Evolutionary conservation across 2,329 filamentous ascomycete species (phyloP).

Genomic region (Microsporum audouinii): DNA sequence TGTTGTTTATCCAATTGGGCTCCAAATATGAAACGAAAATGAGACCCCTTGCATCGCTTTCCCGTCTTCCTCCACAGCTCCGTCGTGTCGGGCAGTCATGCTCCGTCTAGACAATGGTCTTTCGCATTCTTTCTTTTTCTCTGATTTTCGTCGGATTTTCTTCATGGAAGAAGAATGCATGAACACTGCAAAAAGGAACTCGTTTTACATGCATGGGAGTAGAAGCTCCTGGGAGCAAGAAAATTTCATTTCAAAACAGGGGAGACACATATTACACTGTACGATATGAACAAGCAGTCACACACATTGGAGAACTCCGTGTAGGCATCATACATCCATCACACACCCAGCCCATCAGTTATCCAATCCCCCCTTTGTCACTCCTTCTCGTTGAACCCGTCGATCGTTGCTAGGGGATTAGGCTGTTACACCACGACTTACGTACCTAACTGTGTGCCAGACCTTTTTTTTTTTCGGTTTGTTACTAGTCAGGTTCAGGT

Average conservation of each 20-base stretch:
- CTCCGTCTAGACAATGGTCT: neutral
- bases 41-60: neutral
- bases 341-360: too few species aligned
- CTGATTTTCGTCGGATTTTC: neutral
- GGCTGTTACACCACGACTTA: neutral
- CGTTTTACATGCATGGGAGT: neutral
- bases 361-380: too few species aligned
- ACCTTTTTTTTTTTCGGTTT: neutral
- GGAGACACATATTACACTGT: too few species aligned
- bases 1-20: neutral
- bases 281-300: too few species aligned
- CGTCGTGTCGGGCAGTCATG: neutral
- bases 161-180: neutral
- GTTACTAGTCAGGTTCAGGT: neutral
- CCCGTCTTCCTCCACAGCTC: slow-evolving; percentile 2
- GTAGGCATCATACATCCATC: too few species aligned
- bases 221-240: neutral
- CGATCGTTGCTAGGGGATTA: neutral
- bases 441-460: neutral
- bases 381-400: neutral
- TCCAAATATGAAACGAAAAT: neutral
- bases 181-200: neutral
- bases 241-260: neutral
- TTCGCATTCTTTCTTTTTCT: neutral
- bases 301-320: too few species aligned